Percentiles rank a stretch among this genome's conserved stretches.
Evolutionary conservation across 345 rosid genomes (phyloP).

Genomic region (Boechera stricta): DNA sequence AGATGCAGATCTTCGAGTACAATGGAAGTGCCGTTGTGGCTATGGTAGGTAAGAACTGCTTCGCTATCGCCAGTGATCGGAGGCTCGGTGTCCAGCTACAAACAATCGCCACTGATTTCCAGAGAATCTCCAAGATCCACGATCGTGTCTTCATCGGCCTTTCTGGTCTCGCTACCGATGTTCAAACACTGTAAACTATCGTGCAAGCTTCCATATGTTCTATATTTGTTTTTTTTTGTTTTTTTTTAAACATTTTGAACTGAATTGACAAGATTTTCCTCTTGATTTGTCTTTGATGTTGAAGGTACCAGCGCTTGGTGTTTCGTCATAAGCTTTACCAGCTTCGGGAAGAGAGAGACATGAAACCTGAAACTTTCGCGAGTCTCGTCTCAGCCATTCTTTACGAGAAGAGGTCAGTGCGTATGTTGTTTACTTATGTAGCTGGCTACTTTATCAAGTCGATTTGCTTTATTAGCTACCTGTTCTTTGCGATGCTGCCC

Average conservation of each 20-base stretch:
- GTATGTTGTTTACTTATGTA: background rate
- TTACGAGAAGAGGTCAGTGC: conserved; percentile 84
- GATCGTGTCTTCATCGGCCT: conserved; percentile 87
- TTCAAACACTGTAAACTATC: conserved; percentile 74
- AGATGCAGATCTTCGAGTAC: conserved; percentile 86
- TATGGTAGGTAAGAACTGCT: conserved; percentile 99
- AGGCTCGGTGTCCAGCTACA: conserved; percentile 94
- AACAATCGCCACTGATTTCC: conserved; percentile 94
- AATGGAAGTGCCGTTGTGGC: conserved; percentile 99
- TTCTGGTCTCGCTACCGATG: conserved; percentile 94
- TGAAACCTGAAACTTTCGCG: conserved; percentile 99
- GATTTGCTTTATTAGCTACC: conserved; percentile 1
- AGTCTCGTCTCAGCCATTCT: conserved; percentile 93
- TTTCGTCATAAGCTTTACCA: conserved; percentile 90
- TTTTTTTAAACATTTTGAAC: background rate
- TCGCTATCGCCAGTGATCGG: conserved; percentile 97
- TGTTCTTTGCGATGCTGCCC: background rate
- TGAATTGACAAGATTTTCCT: conserved; percentile 4
- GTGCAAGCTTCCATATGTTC: conserved; percentile 1
- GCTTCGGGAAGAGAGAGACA: conserved; percentile 95
- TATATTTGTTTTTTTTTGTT: background rate
- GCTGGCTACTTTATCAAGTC: conserved; percentile 18
- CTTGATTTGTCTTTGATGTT: conserved; percentile 34
- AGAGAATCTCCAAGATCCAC: conserved; percentile 82
- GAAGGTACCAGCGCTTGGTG: conserved; percentile 89